phyloP scores from a whole-genome alignment of 75 land plant genomes.

The Gnetum montanum region DNA sequence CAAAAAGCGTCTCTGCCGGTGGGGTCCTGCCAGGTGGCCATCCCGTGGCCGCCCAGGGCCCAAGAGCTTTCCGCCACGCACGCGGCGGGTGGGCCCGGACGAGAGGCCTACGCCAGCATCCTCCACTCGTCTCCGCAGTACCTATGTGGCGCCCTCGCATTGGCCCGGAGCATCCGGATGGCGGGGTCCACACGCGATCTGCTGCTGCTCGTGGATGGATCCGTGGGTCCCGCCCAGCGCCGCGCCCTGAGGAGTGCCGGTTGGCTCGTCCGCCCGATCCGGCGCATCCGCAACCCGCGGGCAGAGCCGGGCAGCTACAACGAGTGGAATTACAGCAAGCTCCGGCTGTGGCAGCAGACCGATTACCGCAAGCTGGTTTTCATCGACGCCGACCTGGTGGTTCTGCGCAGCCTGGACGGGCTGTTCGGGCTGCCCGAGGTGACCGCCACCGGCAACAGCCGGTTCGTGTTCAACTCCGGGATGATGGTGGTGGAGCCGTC shows the following conservation, averaged over 20 bases:
- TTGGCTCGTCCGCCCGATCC: conserved; percentile 44
- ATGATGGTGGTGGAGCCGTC: conserved; percentile 83
- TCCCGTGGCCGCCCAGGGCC: too few relatives aligned
- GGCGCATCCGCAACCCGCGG: conserved; percentile 57
- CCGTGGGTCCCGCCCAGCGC: conserved; percentile 12
- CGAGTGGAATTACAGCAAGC: conserved; percentile 87
- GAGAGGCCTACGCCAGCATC: conserved; percentile 73
- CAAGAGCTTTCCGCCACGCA: too few relatives aligned
- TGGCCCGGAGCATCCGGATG: conserved; percentile 63
- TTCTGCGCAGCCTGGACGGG: conserved; percentile 53
- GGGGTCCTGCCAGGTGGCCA: conserved; percentile 74
- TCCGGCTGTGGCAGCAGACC: conserved; percentile 67
- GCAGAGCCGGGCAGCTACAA: conserved; percentile 52
- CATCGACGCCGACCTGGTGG: conserved; percentile 57
- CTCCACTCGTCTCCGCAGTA: conserved; percentile 58
- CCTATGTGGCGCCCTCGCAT: conserved; percentile 66
- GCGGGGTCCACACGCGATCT: conserved; percentile 56
- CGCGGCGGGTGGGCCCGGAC: too few relatives aligned
- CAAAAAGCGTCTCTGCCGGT: conserved; percentile 55
- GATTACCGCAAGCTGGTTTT: conserved; percentile 62
- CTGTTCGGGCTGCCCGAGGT: conserved; percentile 49
- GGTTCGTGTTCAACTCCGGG: conserved; percentile 66
- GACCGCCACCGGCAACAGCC: conserved; percentile 46
- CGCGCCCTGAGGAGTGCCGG: conserved; percentile 46
- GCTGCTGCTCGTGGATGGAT: conserved; percentile 50